Evolutionary conservation across 495 filamentous ascomycete genomes (phyloP).

Genomic region (Astrothelium macrocarpum): DNA sequence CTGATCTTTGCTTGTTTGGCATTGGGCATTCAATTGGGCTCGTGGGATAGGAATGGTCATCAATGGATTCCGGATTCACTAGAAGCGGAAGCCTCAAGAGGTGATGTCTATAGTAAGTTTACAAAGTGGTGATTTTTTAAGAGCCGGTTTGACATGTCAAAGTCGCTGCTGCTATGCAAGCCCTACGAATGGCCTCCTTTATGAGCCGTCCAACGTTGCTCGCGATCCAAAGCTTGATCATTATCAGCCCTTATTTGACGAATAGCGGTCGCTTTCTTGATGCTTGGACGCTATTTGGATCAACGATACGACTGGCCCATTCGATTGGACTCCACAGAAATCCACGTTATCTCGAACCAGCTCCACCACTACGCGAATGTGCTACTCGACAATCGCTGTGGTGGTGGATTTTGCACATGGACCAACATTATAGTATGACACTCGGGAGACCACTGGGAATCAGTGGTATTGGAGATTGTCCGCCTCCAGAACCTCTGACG

Average conservation of each 20-base stretch:
- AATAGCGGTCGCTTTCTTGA: constrained; percentile 35
- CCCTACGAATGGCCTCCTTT: constrained; percentile 31
- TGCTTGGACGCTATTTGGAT: constrained; percentile 34
- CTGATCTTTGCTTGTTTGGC: constrained; percentile 40
- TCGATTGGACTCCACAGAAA: constrained; percentile 37
- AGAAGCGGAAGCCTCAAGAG: constrained; percentile 29
- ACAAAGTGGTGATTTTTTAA: neutral
- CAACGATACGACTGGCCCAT: constrained; percentile 31
- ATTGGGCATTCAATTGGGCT: constrained; percentile 36
- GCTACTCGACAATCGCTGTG: constrained; percentile 34
- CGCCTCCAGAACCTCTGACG: constrained; percentile 33
- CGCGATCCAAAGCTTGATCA: constrained; percentile 30
- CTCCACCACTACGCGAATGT: constrained; percentile 33
- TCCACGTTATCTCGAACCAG: constrained; percentile 36
- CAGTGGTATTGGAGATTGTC: constrained; percentile 39
- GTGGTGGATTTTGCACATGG: constrained; percentile 46
- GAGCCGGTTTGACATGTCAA: neutral
- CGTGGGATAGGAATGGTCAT: constrained; percentile 34
- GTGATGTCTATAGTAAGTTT: constrained; percentile 36
- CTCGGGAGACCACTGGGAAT: constrained; percentile 39
- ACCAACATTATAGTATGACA: constrained; percentile 42
- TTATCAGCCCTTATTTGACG: constrained; percentile 33
- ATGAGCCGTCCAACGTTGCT: constrained; percentile 31
- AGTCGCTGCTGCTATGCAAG: constrained; percentile 36
- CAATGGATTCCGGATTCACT: constrained; percentile 34